Evolutionary conservation across 768 basidiomycete genomes (phyloP).

Genomic region (Lactarius akahatsu): DNA sequence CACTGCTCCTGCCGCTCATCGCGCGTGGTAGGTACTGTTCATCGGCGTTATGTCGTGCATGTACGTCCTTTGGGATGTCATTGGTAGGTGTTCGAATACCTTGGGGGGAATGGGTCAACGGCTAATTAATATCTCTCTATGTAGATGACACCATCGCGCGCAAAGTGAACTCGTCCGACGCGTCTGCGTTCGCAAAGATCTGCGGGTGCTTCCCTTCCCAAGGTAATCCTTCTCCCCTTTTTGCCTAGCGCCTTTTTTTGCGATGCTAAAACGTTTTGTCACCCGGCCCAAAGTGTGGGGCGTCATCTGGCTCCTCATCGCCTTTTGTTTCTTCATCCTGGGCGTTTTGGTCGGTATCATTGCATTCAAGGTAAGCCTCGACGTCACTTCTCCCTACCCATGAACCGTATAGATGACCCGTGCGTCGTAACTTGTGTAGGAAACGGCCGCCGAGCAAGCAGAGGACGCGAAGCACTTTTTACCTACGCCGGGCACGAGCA

Average conservation of each 20-base stretch:
- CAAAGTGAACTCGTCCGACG: slow-evolving; percentile 86
- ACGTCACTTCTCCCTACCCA: background rate
- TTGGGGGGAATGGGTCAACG: background rate
- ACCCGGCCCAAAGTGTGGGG: slow-evolving; percentile 65
- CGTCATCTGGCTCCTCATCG: slow-evolving; percentile 79
- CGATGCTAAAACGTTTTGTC: background rate
- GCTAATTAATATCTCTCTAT: slow-evolving; percentile 2
- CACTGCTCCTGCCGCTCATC: background rate
- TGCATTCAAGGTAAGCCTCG: slow-evolving; percentile 69
- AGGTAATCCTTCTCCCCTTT: slow-evolving; percentile 42
- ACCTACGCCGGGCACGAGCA: slow-evolving; percentile 54
- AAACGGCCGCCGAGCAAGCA: slow-evolving; percentile 59
- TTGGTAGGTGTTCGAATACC: slow-evolving; percentile 48
- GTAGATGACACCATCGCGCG: slow-evolving; percentile 81
- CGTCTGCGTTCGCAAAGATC: slow-evolving; percentile 77
- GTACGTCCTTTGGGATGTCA: slow-evolving; percentile 86
- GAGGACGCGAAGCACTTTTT: slow-evolving; percentile 55
- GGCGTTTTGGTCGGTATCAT: slow-evolving; percentile 77
- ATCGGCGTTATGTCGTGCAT: slow-evolving; percentile 86
- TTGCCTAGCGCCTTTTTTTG: background rate
- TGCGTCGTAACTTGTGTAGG: slow-evolving; percentile 37
- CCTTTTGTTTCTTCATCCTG: slow-evolving; percentile 69
- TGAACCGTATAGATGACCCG: background rate
- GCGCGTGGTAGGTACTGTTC: slow-evolving; percentile 60
- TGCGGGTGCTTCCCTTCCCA: slow-evolving; percentile 85